Conservation (phyloP, 2,329 filamentous ascomycete species). For the Exophiala aquamarina region DNA sequence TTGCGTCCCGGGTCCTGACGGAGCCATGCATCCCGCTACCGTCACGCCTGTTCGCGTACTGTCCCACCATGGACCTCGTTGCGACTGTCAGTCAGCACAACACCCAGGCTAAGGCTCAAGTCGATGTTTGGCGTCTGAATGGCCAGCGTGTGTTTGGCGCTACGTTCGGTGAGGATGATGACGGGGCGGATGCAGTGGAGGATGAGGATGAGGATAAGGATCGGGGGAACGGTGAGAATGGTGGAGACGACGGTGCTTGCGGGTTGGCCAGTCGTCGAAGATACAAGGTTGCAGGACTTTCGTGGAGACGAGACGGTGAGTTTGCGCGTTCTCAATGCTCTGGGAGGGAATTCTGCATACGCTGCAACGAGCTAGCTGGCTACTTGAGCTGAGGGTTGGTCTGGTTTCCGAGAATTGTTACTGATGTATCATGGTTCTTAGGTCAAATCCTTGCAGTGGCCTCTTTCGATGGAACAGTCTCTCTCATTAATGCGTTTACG, state of each 20-base stretch:
- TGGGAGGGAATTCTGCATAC: too few species aligned
- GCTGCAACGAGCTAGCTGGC: too few species aligned
- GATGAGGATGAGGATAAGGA: slow-evolving; percentile 36
- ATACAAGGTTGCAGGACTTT: slow-evolving; percentile 39
- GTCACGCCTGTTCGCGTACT: slow-evolving; percentile 60
- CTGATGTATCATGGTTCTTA: too few species aligned
- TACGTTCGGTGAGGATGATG: slow-evolving; percentile 23
- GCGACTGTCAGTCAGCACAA: slow-evolving; percentile 49
- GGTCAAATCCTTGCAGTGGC: slow-evolving; percentile 77
- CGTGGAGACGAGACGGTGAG: slow-evolving; percentile 69
- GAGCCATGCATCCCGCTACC: slow-evolving; percentile 50
- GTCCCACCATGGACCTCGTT: slow-evolving; percentile 80
- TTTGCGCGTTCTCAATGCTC: slow-evolving; percentile 16
- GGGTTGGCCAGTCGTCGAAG: too few species aligned
- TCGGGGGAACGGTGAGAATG: slow-evolving; percentile 26
- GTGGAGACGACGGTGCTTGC: too few species aligned
- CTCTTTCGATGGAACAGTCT: slow-evolving; percentile 77
- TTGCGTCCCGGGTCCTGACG: slow-evolving; percentile 42
- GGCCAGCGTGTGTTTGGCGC: slow-evolving; percentile 67
- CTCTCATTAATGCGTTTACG: slow-evolving; percentile 75
- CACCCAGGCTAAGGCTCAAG: slow-evolving; percentile 17
- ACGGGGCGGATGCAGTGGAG: slow-evolving; percentile 37
- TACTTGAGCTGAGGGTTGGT: too few species aligned
- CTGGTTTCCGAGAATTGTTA: too few species aligned
- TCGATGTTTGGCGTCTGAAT: slow-evolving; percentile 76